Base-by-base conservation (phyloP, 2,329 filamentous ascomycete genomes). In the Phyllosticta paracitricarpa region DNA sequence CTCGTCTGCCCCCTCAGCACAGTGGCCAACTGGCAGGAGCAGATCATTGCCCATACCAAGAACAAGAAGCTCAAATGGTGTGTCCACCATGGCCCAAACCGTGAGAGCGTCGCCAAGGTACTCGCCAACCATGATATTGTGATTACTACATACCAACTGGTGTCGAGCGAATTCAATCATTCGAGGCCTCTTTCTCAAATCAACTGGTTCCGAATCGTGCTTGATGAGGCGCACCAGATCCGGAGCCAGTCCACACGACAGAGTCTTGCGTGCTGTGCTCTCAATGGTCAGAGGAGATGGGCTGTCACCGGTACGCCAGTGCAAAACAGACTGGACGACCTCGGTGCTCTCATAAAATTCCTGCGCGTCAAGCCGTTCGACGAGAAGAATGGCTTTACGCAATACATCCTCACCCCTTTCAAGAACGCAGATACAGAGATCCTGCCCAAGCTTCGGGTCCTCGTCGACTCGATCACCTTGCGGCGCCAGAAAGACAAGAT, bases 281-380 rank as follows among this genome's bases (percentile, higher is more conserved):
- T 97, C 2, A 82, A 89, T 63, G 89, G 91, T 2, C 83, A 89
- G 69, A 85, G 92, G 33, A 87, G 92, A 35, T 99, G 94, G 94
- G 93, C 92, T 2, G 90, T 97, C n/a, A 97, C 94, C 0, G 94
- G 93, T 60, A 97, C 94, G 0, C 94, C 92, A 0, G 89, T 97
- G 8, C 93, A 97, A 74, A 99, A 99, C 70, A 87, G 89, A 3
- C 81, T 97, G 69, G 91, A 95, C 65, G 94, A 99, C 71, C 81
- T 97, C 24, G 89, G 90, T 14, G 89, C 93, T 1, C 79, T 97
- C 2, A 85, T 96, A 62, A 89, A 87, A 33, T 97, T 97, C 65
- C 78, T 97, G 52, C 85, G 89, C 14, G 79, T 97, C 14, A 85
- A 86, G 67, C 93, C 93, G 0, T 97, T 97, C 69, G 86, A 96